Evolutionary conservation across 805 yeast genomes (phyloP).

Genomic region (Pichia insulana): DNA sequence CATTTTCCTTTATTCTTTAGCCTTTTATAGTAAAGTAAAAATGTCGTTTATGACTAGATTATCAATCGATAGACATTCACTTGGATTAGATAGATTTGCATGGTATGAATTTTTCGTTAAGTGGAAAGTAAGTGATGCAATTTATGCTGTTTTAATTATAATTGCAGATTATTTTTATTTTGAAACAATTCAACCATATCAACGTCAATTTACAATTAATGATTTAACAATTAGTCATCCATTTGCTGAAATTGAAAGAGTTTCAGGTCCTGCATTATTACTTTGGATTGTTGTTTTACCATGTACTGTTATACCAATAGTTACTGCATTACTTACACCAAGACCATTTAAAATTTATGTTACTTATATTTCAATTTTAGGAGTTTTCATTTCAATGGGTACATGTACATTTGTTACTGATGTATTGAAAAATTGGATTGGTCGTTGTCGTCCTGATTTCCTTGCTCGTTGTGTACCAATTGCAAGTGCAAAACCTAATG

Average conservation of each 20-base stretch:
- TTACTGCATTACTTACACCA: slow-evolving; percentile 32
- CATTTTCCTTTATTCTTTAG: not conserved
- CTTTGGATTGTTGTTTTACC: slow-evolving; percentile 50
- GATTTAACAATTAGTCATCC: slow-evolving; percentile 81
- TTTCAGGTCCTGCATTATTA: slow-evolving; percentile 46
- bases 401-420: slow-evolving; percentile 61
- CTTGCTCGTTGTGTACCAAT: slow-evolving; percentile 74
- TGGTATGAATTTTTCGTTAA: slow-evolving; percentile 13
- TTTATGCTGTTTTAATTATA: slow-evolving; percentile 16
- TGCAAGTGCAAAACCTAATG: slow-evolving; percentile 44
- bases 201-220: slow-evolving; percentile 67
- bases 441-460: slow-evolving; percentile 89
- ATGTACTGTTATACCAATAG: slow-evolving; percentile 27
- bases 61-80: slow-evolving; percentile 21
- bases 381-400: slow-evolving; percentile 51
- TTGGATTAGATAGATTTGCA: slow-evolving; percentile 20
- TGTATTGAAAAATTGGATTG: slow-evolving; percentile 72
- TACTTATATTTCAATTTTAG: slow-evolving; percentile 56
- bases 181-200: slow-evolving; percentile 46
- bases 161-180: slow-evolving; percentile 20
- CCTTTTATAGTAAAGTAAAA: slow-evolving; percentile 5
- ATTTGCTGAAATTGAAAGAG: slow-evolving; percentile 64
- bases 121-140: slow-evolving; percentile 23
- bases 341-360: slow-evolving; percentile 49
- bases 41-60: slow-evolving; percentile 12